phyloP scores from a whole-genome alignment of 495 filamentous ascomycete genomes.

The Thermothielavioides terrestris region DNA sequence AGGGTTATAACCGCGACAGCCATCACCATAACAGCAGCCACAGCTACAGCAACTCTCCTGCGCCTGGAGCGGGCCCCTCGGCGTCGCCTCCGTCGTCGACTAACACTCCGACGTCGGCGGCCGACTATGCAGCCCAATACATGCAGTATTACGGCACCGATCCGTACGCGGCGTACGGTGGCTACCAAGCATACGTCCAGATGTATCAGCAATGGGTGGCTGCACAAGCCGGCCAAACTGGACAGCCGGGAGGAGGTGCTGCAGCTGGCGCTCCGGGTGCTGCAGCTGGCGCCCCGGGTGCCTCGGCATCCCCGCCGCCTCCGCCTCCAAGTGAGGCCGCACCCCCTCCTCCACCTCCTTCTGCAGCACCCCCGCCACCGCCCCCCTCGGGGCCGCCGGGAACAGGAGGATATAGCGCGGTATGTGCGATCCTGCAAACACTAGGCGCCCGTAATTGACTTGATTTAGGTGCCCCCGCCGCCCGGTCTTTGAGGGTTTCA shows the following conservation, averaged over 20 bases:
- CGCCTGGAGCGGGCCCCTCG: constrained; percentile 28
- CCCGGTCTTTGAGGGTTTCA: constrained; percentile 39
- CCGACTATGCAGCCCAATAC: constrained; percentile 69
- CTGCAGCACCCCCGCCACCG: constrained; percentile 44
- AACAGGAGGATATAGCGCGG: constrained; percentile 57
- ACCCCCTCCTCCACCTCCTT: constrained; percentile 55
- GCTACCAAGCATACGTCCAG: constrained; percentile 66
- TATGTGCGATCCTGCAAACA: constrained; percentile 30
- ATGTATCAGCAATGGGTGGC: constrained; percentile 58
- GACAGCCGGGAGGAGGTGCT: no score
- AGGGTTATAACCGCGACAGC: constrained; percentile 31
- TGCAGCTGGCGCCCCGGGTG: constrained; percentile 32
- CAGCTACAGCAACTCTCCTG: constrained; percentile 30
- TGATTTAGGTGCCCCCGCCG: constrained; percentile 43
- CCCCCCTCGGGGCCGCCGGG: constrained; percentile 57
- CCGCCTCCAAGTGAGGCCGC: constrained; percentile 54
- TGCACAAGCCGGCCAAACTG: constrained; percentile 29
- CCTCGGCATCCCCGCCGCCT: constrained; percentile 48
- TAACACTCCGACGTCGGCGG: constrained; percentile 31
- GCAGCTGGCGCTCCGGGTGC: constrained; percentile 10
- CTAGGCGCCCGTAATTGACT: constrained; percentile 13
- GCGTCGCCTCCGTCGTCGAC: constrained; percentile 27
- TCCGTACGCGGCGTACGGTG: constrained; percentile 88
- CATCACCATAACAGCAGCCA: constrained; percentile 30
- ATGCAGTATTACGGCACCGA: constrained; percentile 76